These are phyloP conservation scores for Zygosaccharomyces bailii DNA, from an alignment of 805 yeast species.

Conservation along the genomic window DNA sequence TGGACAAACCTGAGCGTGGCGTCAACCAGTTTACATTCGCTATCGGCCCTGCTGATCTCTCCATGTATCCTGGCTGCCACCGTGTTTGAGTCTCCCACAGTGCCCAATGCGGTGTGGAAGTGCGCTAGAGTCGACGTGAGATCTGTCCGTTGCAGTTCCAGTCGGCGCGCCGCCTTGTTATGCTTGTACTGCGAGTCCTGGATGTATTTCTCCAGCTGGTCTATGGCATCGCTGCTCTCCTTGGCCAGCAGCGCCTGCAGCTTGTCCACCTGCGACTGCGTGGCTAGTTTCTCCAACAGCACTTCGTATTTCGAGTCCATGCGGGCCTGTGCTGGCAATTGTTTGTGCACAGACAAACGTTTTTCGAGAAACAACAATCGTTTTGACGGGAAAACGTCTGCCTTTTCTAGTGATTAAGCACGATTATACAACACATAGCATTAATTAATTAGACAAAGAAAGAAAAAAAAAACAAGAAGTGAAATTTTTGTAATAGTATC, in stretches of 20 bases:
- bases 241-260: constrained; percentile 21
- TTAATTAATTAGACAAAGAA: constrained; percentile 5
- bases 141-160: constrained; percentile 61
- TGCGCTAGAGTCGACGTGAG: constrained; percentile 56
- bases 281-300: constrained; percentile 28
- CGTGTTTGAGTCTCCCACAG: constrained; percentile 58
- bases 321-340: background rate
- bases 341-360: too few species aligned
- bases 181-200: constrained; percentile 22
- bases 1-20: constrained; percentile 61
- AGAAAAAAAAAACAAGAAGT: background rate
- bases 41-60: constrained; percentile 65
- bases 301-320: constrained; percentile 18
- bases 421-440: constrained; percentile 8
- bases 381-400: too few species aligned
- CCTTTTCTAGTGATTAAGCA: constrained; percentile 17
- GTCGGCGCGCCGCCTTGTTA: constrained; percentile 36
- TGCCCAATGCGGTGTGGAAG: constrained; percentile 53
- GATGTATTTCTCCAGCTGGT: constrained; percentile 21
- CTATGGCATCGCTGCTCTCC: constrained; percentile 20
- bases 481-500: background rate
- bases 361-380: too few species aligned
- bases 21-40: constrained; percentile 62
- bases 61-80: constrained; percentile 65
- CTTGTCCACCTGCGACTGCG: constrained; percentile 31